Conservation (phyloP, 306 rosid species). For the Vigna radiata region DNA sequence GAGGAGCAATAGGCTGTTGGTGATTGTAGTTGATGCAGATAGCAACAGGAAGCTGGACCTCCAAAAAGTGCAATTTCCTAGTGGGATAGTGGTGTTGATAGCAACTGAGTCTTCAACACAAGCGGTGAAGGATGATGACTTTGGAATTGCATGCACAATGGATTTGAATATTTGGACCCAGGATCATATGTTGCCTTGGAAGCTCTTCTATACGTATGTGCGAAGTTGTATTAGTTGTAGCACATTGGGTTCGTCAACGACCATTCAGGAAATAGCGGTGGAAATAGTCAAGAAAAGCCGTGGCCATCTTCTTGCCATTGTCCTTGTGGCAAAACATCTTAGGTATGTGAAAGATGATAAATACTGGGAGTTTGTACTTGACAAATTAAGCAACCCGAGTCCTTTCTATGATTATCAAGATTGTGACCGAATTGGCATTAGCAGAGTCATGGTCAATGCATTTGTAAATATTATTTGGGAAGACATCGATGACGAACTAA, state of each 20-base stretch:
- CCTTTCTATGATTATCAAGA: conserved; percentile 13
- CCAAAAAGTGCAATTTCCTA: neutral
- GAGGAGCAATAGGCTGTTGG: neutral
- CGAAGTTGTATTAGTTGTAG: no score
- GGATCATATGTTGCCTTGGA: conserved; percentile 31
- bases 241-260: neutral
- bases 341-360: neutral
- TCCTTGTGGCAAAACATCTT: neutral
- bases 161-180: conserved; percentile 22
- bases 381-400: neutral
- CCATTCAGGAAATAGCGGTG: neutral
- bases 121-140: neutral
- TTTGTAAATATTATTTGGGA: neutral
- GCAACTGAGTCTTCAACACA: conserved; percentile 2
- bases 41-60: neutral
- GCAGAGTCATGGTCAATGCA: conserved; percentile 20
- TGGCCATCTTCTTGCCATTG: conserved; percentile 28
- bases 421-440: neutral
- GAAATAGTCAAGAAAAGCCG: neutral
- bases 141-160: neutral
- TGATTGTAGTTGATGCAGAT: conserved; percentile 14
- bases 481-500: neutral
- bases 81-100: conserved; percentile 3
- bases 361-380: conserved; percentile 2
- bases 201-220: neutral